A percentile compares a stretch with the other conserved stretches of the same genome.
These are phyloP conservation scores for Aspergillus viridinutans DNA, from an alignment of 2,329 filamentous ascomycete genomes.

Conservation along the genomic window DNA sequence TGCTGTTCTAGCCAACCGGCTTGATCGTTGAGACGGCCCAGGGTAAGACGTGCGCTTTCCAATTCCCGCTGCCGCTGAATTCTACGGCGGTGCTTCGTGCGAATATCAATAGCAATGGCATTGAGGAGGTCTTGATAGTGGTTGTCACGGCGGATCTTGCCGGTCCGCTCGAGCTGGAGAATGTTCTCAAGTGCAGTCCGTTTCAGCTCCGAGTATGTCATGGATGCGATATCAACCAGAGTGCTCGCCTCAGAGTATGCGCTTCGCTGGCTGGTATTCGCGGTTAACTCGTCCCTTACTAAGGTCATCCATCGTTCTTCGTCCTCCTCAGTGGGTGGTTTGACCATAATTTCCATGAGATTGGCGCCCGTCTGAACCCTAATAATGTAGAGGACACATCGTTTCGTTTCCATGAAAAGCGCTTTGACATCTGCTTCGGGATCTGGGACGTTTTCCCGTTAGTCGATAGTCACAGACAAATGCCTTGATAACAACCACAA, in stretches of 20 bases:
- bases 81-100: constrained; percentile 89
- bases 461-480: constrained; percentile 2
- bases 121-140: constrained; percentile 98
- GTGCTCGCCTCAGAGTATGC: constrained; percentile 85
- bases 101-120: constrained; percentile 91
- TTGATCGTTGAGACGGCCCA: constrained; percentile 53
- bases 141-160: constrained; percentile 80
- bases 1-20: constrained; percentile 91
- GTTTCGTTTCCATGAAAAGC: constrained; percentile 96
- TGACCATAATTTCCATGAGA: constrained; percentile 92
- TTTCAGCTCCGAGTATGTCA: constrained; percentile 91
- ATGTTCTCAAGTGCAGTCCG: constrained; percentile 91
- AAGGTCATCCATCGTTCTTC: constrained; percentile 82
- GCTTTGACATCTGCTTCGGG: constrained; percentile 89
- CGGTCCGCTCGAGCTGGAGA: constrained; percentile 78
- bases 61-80: constrained; percentile 89
- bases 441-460: constrained; percentile 47
- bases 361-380: constrained; percentile 88
- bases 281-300: constrained; percentile 74
- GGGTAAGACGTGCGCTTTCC: constrained; percentile 54
- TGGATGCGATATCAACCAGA: constrained; percentile 80
- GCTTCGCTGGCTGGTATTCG: constrained; percentile 64
- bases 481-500: background rate
- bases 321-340: constrained; percentile 80
- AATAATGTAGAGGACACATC: constrained; percentile 96